Conservation (phyloP, 2,329 filamentous ascomycete genomes). For the Calonectria honghensis region DNA sequence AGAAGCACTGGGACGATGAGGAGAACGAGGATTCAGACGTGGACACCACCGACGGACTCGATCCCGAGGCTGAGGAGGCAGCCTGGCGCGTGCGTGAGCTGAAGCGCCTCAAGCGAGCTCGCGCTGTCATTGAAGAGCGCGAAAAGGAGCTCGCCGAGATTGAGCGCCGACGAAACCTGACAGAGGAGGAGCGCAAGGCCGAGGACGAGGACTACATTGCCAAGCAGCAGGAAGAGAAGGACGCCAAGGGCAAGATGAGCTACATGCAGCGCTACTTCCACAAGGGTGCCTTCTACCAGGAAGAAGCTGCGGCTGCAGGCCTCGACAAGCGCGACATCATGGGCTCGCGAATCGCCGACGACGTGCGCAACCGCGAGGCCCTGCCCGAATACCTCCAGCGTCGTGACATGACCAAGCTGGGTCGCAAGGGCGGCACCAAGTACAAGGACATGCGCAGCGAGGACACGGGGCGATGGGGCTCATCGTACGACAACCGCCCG, state of each 20-base stretch:
- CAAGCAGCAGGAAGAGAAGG: conserved; percentile 86
- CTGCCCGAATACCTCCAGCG: conserved; percentile 95
- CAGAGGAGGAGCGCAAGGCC: conserved; percentile 86
- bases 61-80: conserved; percentile 90
- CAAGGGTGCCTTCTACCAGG: conserved; percentile 95
- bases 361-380: conserved; percentile 86
- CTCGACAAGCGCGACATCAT: conserved; percentile 89
- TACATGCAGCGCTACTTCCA: conserved; percentile 98
- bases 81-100: conserved; percentile 97
- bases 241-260: conserved; percentile 85
- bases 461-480: conserved; percentile 92
- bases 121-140: conserved; percentile 86
- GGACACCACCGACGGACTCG: conserved; percentile 90
- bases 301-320: conserved; percentile 84
- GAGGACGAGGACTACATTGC: conserved; percentile 89
- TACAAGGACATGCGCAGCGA: conserved; percentile 92
- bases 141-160: conserved; percentile 93
- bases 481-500: conserved; percentile 71
- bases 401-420: conserved; percentile 93
- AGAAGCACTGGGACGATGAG: conserved; percentile 92
- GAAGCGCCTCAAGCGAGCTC: conserved; percentile 89
- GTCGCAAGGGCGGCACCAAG: conserved; percentile 91
- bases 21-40: conserved; percentile 83
- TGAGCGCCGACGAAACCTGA: conserved; percentile 90
- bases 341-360: conserved; percentile 88